Conservation (phyloP, 2,329 filamentous ascomycete genomes). For the Fusarium mangiferae region DNA sequence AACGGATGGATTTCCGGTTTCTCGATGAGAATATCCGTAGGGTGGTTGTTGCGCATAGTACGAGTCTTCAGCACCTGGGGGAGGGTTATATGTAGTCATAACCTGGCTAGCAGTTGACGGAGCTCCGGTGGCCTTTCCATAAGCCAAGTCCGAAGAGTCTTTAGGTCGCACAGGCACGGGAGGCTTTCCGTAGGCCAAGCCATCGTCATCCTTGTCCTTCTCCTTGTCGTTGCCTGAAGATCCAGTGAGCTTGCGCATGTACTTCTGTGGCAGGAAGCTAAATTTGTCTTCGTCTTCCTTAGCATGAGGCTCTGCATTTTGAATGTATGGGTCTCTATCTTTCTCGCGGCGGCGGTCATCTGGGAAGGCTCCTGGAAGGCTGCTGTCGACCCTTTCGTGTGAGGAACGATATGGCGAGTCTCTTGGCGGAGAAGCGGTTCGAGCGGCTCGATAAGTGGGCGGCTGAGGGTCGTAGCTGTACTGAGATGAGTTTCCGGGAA, state of each 20-base stretch:
- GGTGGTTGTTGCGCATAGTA: conserved; percentile 25
- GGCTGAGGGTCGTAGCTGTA: conserved; percentile 55
- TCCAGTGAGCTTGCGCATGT: conserved; percentile 52
- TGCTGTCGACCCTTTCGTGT: conserved; percentile 47
- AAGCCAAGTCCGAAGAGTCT: conserved; percentile 37
- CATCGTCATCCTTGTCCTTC: conserved; percentile 58
- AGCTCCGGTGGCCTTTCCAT: conserved; percentile 37
- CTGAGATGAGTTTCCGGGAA: conserved; percentile 50
- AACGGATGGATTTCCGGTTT: conserved; percentile 28
- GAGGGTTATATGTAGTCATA: conserved; percentile 43
- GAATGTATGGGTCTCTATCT: conserved; percentile 39
- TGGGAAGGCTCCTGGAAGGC: conserved; percentile 50
- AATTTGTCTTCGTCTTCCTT: conserved; percentile 51
- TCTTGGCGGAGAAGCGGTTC: conserved; percentile 48
- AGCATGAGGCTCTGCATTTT: conserved; percentile 16
- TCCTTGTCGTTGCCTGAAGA: conserved; percentile 44
- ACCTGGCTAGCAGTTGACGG: conserved; percentile 37
- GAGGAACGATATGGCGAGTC: conserved; percentile 52
- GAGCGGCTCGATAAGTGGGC: conserved; percentile 48
- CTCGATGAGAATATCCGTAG: conserved; percentile 27
- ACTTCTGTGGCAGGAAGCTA: conserved; percentile 60
- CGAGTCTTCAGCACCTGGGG: conserved; percentile 9
- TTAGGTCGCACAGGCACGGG: conserved; percentile 41
- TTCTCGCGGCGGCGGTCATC: conserved; percentile 45
- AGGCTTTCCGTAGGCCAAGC: conserved; percentile 62